Evolutionary conservation across 2,329 filamentous ascomycete genomes (phyloP), one percentile per base, ranked within the genome.

Genomic region (Xylogone sp.): DNA sequence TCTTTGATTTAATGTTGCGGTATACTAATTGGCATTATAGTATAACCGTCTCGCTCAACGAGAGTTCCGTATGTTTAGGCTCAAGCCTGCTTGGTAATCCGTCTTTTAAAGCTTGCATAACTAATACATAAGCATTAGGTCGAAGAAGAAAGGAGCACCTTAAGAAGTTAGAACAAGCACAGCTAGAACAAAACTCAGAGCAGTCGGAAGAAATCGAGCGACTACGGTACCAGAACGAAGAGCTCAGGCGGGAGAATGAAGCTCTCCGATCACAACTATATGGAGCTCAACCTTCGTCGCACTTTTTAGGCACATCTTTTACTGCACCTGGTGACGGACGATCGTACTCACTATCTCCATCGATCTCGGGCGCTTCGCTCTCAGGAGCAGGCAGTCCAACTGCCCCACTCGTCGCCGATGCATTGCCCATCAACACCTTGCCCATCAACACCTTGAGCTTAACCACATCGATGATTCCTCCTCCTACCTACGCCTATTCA

Each of bases 101-200:
- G n/a, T 39, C 20, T 46, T 27, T 48, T 10, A 27, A 45, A 12
- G 19, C 19, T 22, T 18, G 52, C 22, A 34, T 49, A 29, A 46
- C 54, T 61, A 55, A 62, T 51, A 2, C 31, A 47, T 46, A 42
- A 29, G n/a, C 10, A 42, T n/a, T 43, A 74, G 71, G 71, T 31
- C 69, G 71, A 53, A 62, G 71, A 53, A 67, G 71, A 48, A 74
- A 74, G 59, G 70, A 73, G 54, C 70, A 72, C 53, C 62, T 74
- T 45, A 72, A 68, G 58, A 71, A 68, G 43, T 67, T 74, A 24
- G 71, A 74, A 56, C 66, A 68, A 44, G 67, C 70, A 31, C 70
- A 73, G 50, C 67, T 66, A 48, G 69, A 71, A 52, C 65, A 70
- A 49, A 69, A 57, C 44, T 62, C 58, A 16, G 65, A 69, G 47